phyloP scores from a whole-genome alignment of 2,329 filamentous ascomycete species.

The Mycocentrospora acerina region DNA sequence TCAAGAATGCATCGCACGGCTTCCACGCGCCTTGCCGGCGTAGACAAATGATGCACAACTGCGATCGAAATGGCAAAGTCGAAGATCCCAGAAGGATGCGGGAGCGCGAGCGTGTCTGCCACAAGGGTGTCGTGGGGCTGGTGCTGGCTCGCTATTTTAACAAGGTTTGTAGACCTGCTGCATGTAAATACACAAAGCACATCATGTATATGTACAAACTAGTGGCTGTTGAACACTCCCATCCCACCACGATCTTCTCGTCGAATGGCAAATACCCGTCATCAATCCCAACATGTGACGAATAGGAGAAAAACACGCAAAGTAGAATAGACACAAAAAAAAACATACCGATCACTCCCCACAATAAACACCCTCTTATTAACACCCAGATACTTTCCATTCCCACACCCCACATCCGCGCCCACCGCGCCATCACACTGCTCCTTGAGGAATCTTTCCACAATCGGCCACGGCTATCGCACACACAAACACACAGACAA shows the following conservation, averaged over 20 bases:
- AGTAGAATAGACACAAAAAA: neutral
- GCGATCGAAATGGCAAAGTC: slow-evolving; percentile 96
- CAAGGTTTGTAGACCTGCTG: slow-evolving; percentile 59
- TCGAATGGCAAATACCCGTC: too few species aligned
- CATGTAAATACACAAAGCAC: neutral
- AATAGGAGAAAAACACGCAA: neutral
- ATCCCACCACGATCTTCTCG: too few species aligned
- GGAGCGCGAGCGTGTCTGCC: slow-evolving; percentile 80
- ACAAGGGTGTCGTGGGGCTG: slow-evolving; percentile 69
- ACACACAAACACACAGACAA: too few species aligned
- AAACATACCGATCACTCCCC: slow-evolving; percentile 76
- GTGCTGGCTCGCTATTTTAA: slow-evolving; percentile 56
- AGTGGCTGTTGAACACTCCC: too few species aligned
- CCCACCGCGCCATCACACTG: slow-evolving; percentile 73
- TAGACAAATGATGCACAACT: slow-evolving; percentile 91
- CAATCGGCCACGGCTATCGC: slow-evolving; percentile 88
- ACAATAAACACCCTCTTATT: slow-evolving; percentile 77
- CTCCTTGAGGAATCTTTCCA: slow-evolving; percentile 72
- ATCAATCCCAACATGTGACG: too few species aligned
- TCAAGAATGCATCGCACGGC: slow-evolving; percentile 72
- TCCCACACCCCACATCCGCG: slow-evolving; percentile 91
- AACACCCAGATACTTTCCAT: slow-evolving; percentile 89
- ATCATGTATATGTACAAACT: slow-evolving; percentile 30
- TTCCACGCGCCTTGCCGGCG: slow-evolving; percentile 67
- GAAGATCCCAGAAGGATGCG: slow-evolving; percentile 66